Conservation (phyloP, 1,284 basidiomycete species). For the Ceratobasidium sp. region DNA sequence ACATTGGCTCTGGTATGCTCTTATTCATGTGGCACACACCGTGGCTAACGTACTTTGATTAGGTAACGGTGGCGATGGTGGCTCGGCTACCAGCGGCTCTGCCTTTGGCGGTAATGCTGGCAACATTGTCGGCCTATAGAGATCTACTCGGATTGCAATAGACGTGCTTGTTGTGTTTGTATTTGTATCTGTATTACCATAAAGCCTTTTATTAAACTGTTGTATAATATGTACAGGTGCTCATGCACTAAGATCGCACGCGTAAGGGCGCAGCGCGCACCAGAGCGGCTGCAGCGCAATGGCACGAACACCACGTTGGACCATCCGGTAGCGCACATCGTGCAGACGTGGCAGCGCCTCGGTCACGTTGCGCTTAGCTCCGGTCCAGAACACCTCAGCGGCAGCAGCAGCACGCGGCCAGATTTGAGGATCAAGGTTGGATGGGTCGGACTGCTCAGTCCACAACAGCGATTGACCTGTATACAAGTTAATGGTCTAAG, state of each 20-base stretch:
- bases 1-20: constrained; percentile 36
- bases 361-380: constrained; percentile 66
- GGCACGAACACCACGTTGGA: constrained; percentile 75
- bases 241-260: constrained; percentile 63
- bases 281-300: constrained; percentile 83
- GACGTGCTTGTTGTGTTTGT: constrained; percentile 27
- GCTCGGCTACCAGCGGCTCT: constrained; percentile 36
- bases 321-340: constrained; percentile 78
- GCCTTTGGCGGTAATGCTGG: constrained; percentile 31
- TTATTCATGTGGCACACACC: background rate
- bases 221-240: constrained; percentile 6
- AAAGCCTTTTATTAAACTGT: constrained; percentile 27
- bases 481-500: background rate
- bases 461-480: constrained; percentile 74
- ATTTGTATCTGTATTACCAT: constrained; percentile 31
- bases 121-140: too few relatives aligned
- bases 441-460: constrained; percentile 80
- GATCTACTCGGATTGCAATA: background rate
- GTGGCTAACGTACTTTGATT: constrained; percentile 8
- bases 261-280: constrained; percentile 81
- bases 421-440: constrained; percentile 77
- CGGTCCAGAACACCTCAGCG: constrained; percentile 88
- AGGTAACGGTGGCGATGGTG: constrained; percentile 36
- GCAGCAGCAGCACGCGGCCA: constrained; percentile 87
- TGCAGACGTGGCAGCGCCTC: constrained; percentile 83